A percentile compares a stretch with the other conserved stretches of the same genome.
Conservation (phyloP, 2,329 filamentous ascomycete species). For the Fusarium heterosporum region DNA sequence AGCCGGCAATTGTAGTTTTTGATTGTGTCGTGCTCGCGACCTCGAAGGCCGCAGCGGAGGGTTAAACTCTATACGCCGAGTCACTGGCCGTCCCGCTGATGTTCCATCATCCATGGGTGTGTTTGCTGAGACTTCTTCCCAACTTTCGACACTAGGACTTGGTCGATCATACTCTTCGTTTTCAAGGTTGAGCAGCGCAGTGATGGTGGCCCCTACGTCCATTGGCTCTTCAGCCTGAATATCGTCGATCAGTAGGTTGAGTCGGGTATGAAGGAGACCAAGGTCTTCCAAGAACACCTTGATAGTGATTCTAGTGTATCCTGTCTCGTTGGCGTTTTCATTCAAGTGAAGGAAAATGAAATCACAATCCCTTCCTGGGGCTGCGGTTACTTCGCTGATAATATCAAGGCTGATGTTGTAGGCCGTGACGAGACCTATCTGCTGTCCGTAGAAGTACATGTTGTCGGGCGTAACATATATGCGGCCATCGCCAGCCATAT, state of each 20-base stretch:
- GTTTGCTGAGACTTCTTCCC: conserved; percentile 80
- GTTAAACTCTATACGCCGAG: conserved; percentile 51
- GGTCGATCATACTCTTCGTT: conserved; percentile 65
- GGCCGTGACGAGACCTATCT: conserved; percentile 89
- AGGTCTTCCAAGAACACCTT: conserved; percentile 94
- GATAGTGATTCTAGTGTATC: conserved; percentile 81
- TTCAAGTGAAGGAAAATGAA: conserved; percentile 86
- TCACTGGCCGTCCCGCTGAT: conserved; percentile 52
- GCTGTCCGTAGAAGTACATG: conserved; percentile 96
- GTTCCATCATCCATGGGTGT: conserved; percentile 70
- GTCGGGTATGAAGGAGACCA: conserved; percentile 80
- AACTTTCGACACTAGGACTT: conserved; percentile 85
- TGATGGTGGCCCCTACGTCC: conserved; percentile 76
- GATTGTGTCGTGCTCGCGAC: conserved; percentile 56
- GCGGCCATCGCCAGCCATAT: conserved; percentile 73
- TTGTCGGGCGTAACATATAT: conserved; percentile 89
- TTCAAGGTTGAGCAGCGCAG: conserved; percentile 80
- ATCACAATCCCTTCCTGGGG: conserved; percentile 90
- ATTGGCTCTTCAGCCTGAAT: conserved; percentile 77
- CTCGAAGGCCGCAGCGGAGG: conserved; percentile 53
- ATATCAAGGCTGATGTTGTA: conserved; percentile 79
- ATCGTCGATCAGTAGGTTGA: conserved; percentile 88
- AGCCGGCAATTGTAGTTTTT: conserved; percentile 84
- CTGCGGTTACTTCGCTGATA: conserved; percentile 89
- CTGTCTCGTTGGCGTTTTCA: conserved; percentile 71